Percentiles rank a stretch among this genome's conserved stretches.
Conservation (phyloP, 345 rosid species). For the Euphorbia pulcherrima region DNA sequence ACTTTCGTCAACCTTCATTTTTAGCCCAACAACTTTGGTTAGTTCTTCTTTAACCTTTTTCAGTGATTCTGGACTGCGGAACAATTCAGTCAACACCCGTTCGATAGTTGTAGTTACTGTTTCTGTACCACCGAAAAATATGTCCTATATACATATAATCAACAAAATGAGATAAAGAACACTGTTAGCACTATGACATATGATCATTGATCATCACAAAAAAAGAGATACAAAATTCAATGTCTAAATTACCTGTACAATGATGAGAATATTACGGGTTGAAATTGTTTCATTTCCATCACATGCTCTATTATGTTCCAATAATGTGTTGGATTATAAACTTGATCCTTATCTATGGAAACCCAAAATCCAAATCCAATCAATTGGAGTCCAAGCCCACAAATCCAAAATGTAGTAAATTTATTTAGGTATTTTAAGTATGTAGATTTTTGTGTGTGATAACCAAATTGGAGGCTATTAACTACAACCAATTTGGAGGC, state of each 20-base stretch:
- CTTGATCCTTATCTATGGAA: too few species aligned
- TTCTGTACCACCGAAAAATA: slow-evolving; percentile 15
- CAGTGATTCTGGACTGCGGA: slow-evolving; percentile 8
- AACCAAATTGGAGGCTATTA: too few species aligned
- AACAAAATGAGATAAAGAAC: too few species aligned
- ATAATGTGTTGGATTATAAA: too few species aligned
- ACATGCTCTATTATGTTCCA: background rate
- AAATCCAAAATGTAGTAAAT: too few species aligned
- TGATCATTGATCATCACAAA: too few species aligned
- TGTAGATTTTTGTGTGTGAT: too few species aligned
- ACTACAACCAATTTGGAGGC: too few species aligned
- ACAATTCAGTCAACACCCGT: slow-evolving; percentile 19
- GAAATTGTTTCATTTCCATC: slow-evolving; percentile 10
- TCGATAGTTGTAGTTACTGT: slow-evolving; percentile 10
- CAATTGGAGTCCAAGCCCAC: too few species aligned
- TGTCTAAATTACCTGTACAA: slow-evolving; percentile 12
- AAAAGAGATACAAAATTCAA: too few species aligned
- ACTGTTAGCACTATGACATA: background rate
- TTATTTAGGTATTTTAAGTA: too few species aligned
- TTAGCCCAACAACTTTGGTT: background rate
- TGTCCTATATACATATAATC: background rate
- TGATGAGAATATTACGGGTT: background rate
- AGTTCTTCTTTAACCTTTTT: slow-evolving; percentile 20
- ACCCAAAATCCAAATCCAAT: too few species aligned
- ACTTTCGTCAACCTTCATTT: slow-evolving; percentile 15